Percentiles rank a stretch among this genome's conserved stretches.
Evolutionary conservation across 495 filamentous ascomycete genomes (phyloP).

Genomic region (Neurospora sp.): DNA sequence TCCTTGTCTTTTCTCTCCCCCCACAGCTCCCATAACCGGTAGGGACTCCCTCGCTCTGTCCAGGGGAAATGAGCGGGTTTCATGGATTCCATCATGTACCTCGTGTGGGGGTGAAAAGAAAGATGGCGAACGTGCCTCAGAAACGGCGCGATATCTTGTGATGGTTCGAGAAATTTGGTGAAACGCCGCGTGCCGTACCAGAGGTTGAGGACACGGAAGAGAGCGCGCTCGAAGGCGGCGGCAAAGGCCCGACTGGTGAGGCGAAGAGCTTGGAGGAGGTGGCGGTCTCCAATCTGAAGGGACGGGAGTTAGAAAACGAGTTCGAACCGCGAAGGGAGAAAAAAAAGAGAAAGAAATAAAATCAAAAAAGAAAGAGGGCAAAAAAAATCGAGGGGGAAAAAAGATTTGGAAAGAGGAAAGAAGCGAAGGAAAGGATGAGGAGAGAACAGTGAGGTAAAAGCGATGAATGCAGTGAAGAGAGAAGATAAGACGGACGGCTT

Average conservation of each 20-base stretch:
- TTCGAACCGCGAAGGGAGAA: too few species aligned
- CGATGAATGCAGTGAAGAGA: neutral
- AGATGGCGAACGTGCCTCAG: neutral
- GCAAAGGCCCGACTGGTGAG: neutral
- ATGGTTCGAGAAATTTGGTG: neutral
- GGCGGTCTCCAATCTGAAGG: neutral
- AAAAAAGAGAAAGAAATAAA: neutral
- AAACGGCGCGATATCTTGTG: neutral
- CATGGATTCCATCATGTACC: too few species aligned
- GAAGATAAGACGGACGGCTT: neutral
- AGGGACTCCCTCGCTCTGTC: too few species aligned
- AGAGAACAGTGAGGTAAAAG: neutral
- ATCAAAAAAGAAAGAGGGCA: too few species aligned
- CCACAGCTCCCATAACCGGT: too few species aligned
- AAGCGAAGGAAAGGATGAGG: neutral
- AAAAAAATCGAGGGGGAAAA: too few species aligned
- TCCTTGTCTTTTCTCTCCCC: neutral
- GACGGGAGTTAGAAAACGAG: neutral
- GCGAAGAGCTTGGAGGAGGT: neutral
- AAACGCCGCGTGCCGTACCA: neutral
- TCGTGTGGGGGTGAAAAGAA: too few species aligned
- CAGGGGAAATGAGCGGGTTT: too few species aligned
- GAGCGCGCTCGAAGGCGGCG: neutral
- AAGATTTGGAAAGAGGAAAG: too few species aligned
- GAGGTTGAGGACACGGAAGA: neutral